Percentiles rank a stretch among this genome's conserved stretches.
These are phyloP conservation scores for Nannochloropsis salina DNA, from an alignment of 108 stramenopile genomes.

Conservation along the genomic window DNA sequence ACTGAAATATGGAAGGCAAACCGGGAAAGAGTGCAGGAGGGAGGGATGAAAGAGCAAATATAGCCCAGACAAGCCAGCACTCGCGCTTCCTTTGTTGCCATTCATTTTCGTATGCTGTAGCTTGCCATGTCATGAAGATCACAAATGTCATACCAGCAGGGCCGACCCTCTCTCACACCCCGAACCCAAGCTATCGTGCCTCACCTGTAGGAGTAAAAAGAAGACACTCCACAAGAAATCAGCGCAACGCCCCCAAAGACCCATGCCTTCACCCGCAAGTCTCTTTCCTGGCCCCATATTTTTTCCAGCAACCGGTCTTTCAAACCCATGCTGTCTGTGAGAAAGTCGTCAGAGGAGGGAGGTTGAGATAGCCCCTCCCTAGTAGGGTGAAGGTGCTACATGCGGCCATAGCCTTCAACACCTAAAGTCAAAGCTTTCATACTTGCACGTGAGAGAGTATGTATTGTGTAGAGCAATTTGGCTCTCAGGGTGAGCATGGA, in stretches of 20 bases:
- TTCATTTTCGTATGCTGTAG: too few relatives aligned
- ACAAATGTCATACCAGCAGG: too few relatives aligned
- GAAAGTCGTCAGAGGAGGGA: background rate
- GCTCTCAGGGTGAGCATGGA: too few relatives aligned
- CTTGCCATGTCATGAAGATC: too few relatives aligned
- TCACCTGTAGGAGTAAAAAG: background rate
- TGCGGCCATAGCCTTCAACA: too few relatives aligned
- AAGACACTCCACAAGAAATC: background rate
- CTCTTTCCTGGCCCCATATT: background rate
- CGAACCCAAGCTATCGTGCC: background rate
- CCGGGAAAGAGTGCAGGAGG: background rate
- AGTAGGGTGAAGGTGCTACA: too few relatives aligned
- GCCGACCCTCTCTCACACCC: too few relatives aligned
- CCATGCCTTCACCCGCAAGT: background rate
- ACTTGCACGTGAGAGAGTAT: too few relatives aligned
- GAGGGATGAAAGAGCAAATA: background rate
- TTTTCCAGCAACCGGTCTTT: background rate
- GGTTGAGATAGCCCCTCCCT: background rate
- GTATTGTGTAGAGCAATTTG: too few relatives aligned
- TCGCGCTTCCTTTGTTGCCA: too few relatives aligned
- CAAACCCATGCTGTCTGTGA: background rate
- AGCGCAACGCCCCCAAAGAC: background rate
- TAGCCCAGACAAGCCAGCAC: too few relatives aligned
- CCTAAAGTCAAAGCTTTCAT: too few relatives aligned
- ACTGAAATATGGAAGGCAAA: background rate